Evolutionary conservation across 139 green algal genomes (phyloP).

Genomic region (Picochlorum sp.): DNA sequence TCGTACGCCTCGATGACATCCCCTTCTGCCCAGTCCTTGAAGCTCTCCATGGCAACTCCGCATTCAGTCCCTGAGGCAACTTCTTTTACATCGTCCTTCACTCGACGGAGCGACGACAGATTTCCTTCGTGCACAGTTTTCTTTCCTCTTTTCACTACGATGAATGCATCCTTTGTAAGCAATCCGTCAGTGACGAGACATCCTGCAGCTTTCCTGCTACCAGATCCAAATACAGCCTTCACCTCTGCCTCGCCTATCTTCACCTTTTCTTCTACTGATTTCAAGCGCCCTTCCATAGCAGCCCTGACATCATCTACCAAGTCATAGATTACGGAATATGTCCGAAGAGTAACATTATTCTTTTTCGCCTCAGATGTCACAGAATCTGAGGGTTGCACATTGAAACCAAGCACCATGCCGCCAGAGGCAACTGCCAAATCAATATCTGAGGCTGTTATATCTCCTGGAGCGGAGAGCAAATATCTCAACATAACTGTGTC

Average conservation of each 20-base stretch:
- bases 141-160: slow-evolving; percentile 54
- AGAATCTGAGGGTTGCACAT: slow-evolving; percentile 54
- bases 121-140: slow-evolving; percentile 50
- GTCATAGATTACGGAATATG: slow-evolving; percentile 93
- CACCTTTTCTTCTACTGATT: slow-evolving; percentile 57
- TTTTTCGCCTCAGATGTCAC: slow-evolving; percentile 68
- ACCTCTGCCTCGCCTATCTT: slow-evolving; percentile 59
- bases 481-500: slow-evolving; percentile 81
- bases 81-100: slow-evolving; percentile 93
- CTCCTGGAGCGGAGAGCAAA: slow-evolving; percentile 72
- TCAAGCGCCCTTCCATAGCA: slow-evolving; percentile 92
- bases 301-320: slow-evolving; percentile 91
- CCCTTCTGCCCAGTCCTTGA: slow-evolving; percentile 61
- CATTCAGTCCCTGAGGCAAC: slow-evolving; percentile 74
- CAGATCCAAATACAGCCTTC: slow-evolving; percentile 79
- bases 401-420: slow-evolving; percentile 77
- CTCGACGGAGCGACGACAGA: slow-evolving; percentile 66
- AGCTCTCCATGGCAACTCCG: slow-evolving; percentile 61
- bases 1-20: slow-evolving; percentile 31
- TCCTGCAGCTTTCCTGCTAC: slow-evolving; percentile 70
- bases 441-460: slow-evolving; percentile 80
- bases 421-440: slow-evolving; percentile 78
- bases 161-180: slow-evolving; percentile 38
- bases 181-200: slow-evolving; percentile 66
- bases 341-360: slow-evolving; percentile 47